Base-by-base conservation (phyloP, 106 monocot species). In the Platanthera guangdongensis region DNA sequence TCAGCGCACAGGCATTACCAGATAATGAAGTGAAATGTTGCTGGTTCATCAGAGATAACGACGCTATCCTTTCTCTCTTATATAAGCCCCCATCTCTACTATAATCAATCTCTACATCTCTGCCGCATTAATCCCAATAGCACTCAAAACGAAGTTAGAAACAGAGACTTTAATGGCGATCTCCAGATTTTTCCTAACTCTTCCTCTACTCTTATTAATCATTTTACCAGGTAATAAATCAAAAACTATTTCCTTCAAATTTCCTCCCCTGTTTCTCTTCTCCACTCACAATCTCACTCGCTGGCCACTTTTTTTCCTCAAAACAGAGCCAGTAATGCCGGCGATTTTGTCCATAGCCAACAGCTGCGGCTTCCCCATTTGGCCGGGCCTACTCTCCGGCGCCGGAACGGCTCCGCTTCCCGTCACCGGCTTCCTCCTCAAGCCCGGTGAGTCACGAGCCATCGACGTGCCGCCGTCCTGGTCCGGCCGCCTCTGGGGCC, bases 401-500 rank as follows among this genome's bases (percentile, higher is more conserved):
- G 80, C 80, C 64, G 80, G 80, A 63, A 80, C 80, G 13, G 51
- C 63, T 50, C 74, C 80, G 1, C 74, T 74, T 32, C 10, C 57
- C 65, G 67, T 51, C 74, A 80, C 80, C 74, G 80, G 80, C 14
- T 80, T 80, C 74, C n/a, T 59, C 39, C 80, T 80, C 32, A 51
- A 28, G 3, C 25, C 28, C 2, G 74, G 74, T 30, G 73, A 50
- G 2, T 80, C 80, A 28, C 25, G 51, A 4, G 25, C 80, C 50
- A 14, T 80, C 74, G 25, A 22, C n/a, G 64, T 52, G 64, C 80
- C 80, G 12, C 7, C 80, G 11, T 57, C 48, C 80, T 80, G 80
- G 80, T 80, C 80, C 64, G 80, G 80, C 51, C 80, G 80, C 28
- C 10, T 80, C n/a, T 80, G 80, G 80, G 80, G 63, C 28, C 80